A percentile compares a stretch with the other conserved stretches of the same genome.
Evolutionary conservation across 2,329 filamentous ascomycete genomes (phyloP).

Genomic region (Tolypocladium amazonense): DNA sequence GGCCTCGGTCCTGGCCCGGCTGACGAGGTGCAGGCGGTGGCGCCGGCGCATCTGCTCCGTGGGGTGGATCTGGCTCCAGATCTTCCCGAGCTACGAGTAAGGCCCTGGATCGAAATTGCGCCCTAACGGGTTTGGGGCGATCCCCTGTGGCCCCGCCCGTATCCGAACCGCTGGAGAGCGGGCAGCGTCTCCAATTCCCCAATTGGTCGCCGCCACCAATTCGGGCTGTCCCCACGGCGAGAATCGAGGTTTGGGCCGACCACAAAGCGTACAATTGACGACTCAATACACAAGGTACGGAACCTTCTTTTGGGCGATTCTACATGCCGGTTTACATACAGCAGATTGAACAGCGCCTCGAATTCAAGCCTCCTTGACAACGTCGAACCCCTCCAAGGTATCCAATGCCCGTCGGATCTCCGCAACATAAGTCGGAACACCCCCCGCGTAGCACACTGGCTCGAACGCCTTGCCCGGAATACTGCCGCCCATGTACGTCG

Average conservation of each 20-base stretch:
- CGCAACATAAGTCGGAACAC: constrained; percentile 22
- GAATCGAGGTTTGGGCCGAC: too few relatives aligned
- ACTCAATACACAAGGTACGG: too few relatives aligned
- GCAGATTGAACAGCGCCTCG: background rate
- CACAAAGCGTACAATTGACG: too few relatives aligned
- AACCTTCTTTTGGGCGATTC: too few relatives aligned
- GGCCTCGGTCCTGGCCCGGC: too few relatives aligned
- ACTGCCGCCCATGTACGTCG: constrained; percentile 46
- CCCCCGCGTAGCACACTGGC: constrained; percentile 36
- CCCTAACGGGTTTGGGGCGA: background rate
- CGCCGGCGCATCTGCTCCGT: background rate
- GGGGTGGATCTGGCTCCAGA: background rate
- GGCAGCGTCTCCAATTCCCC: background rate
- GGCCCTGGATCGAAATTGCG: background rate
- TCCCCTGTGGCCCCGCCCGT: too few relatives aligned
- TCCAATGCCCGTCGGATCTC: constrained; percentile 23
- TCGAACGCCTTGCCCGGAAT: constrained; percentile 43
- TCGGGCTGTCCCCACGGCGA: too few relatives aligned
- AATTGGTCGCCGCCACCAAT: background rate
- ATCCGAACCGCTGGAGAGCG: background rate
- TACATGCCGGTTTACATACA: too few relatives aligned
- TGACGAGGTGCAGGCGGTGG: background rate
- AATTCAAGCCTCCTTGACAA: constrained; percentile 6
- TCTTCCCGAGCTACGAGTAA: background rate
- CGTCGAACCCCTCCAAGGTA: constrained; percentile 22